These are phyloP conservation scores for Venustampulla echinocandica DNA, from an alignment of 495 filamentous ascomycete genomes.

Conservation along the genomic window DNA sequence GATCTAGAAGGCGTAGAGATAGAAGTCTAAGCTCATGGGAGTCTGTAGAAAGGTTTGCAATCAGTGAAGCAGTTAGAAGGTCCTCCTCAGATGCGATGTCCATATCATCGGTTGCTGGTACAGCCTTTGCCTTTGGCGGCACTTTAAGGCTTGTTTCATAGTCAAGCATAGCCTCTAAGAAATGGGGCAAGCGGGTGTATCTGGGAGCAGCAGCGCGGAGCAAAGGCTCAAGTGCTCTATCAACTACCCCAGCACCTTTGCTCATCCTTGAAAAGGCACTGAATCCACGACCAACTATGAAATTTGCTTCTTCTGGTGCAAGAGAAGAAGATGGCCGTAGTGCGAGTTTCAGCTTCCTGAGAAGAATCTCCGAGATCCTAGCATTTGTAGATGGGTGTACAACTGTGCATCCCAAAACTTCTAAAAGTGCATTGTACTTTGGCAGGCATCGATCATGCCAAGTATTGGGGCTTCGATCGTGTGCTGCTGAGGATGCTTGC, in stretches of 20 bases:
- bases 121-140: conserved; percentile 23
- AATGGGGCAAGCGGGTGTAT: conserved; percentile 53
- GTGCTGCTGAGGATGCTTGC: conserved; percentile 27
- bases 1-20: conserved; percentile 59
- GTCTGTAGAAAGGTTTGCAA: conserved; percentile 60
- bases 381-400: conserved; percentile 47
- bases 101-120: conserved; percentile 15
- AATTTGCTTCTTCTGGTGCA: conserved; percentile 47
- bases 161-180: conserved; percentile 54
- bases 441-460: conserved; percentile 48
- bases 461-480: conserved; percentile 30
- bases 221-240: conserved; percentile 45
- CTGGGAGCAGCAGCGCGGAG: conserved; percentile 51
- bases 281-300: conserved; percentile 48
- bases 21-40: conserved; percentile 62
- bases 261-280: conserved; percentile 45
- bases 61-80: conserved; percentile 49
- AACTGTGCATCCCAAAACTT: conserved; percentile 35
- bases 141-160: conserved; percentile 46
- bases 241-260: conserved; percentile 37
- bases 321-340: conserved; percentile 45
- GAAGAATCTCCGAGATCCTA: conserved; percentile 44
- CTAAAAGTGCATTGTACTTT: conserved; percentile 45
- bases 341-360: conserved; percentile 48
- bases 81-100: conserved; percentile 26